Conservation (phyloP, 148 eudicot species). For the Fagopyrum homotropicum region DNA sequence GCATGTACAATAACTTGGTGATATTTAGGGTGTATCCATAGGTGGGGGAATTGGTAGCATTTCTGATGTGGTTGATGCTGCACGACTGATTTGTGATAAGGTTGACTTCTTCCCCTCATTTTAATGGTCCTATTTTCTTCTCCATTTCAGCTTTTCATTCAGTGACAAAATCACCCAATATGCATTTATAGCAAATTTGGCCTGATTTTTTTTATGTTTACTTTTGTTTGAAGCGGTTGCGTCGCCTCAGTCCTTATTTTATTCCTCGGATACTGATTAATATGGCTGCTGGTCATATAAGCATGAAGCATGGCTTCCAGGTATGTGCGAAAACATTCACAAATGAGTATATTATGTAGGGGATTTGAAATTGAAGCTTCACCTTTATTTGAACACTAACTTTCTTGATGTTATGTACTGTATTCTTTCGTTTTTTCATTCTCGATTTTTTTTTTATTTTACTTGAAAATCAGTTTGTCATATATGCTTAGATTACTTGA, state of each 20-base stretch:
- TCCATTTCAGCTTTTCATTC: not conserved
- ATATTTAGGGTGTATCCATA: conserved; percentile 82
- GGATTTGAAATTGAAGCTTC: not conserved
- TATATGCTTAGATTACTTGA: not conserved
- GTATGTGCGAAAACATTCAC: conserved; percentile 28
- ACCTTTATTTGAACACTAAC: not conserved
- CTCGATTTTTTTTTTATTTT: not conserved
- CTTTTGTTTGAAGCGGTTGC: conserved; percentile 48
- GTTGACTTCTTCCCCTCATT: conserved; percentile 25
- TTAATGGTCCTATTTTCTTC: not conserved
- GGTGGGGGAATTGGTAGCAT: conserved; percentile 97
- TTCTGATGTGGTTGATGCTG: conserved; percentile 81
- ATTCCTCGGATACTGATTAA: conserved; percentile 90
- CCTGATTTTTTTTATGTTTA: conserved; percentile 4
- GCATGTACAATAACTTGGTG: conserved; percentile 21
- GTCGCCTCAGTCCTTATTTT: conserved; percentile 92
- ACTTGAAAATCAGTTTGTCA: not conserved
- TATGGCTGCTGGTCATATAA: conserved; percentile 98
- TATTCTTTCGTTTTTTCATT: not conserved
- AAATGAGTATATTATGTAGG: not conserved
- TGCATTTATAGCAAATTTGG: not conserved
- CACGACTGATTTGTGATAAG: conserved; percentile 83
- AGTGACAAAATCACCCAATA: not conserved
- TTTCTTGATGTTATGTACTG: not conserved
- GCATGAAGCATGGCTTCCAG: conserved; percentile 98